Evolutionary conservation across 352 stramenopile genomes (phyloP), one percentile per base, ranked within the genome.

Genomic region (Phytophthora agathidicida): DNA sequence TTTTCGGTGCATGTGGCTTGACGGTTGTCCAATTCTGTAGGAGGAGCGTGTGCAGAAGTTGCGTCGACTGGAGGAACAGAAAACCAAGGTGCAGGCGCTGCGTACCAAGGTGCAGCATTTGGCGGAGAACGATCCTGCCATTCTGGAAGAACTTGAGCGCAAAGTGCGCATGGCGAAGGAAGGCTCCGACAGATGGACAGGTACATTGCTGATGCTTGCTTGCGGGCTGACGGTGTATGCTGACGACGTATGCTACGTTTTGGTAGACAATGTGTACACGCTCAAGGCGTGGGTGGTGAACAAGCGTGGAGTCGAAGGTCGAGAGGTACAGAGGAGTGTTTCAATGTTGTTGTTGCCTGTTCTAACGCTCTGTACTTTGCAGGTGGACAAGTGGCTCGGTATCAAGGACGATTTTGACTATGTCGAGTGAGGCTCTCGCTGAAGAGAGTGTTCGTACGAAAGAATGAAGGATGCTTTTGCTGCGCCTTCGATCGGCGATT

Each of bases 381-480:
- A 91, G 81, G 80, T 89, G 23, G 82, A 94, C 65, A 94, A 94
- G 59, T 93, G 83, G 86, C 81, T 94, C 7, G 83, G 76, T 5
- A 86, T 94, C 44, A 86, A 92, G 37, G 86, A 94, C 51, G 83
- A 94, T 51, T 94, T 94, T 42, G 86, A 94, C 68, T 94, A 94
- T 42, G 58, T 94, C 17, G 85, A 91, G 60, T 90, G 47, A 76
- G 10, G 19, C 5, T 22, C 26, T 3, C 35, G 14, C 28, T 22
- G 3, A 33, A 10, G 32, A 37, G 10, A 32, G 11, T 0, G 23
- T 24, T 41, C 10, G 27, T 20, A 60, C 16, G 37, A 64, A 42
- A 13, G 17, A 56, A 60, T 41, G 33, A 55, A 62, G 26, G 16
- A 43, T 73, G 58, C 32, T 59, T 53, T 66, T 70, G 42, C 24